Evolutionary conservation across 805 yeast genomes (phyloP).

Genomic region (Metschnikowia anglica): DNA sequence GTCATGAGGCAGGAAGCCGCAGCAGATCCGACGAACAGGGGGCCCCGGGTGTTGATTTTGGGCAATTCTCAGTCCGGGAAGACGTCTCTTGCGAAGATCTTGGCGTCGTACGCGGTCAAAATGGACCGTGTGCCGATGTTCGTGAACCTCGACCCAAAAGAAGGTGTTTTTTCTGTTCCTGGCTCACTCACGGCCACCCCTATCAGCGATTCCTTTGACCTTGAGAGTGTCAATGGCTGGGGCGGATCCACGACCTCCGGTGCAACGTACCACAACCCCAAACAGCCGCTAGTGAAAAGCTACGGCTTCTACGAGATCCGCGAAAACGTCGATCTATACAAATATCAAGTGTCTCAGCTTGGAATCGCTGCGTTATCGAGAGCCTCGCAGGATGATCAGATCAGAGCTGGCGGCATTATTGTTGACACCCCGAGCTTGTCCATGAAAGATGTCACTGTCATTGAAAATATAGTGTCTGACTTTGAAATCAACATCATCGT

Average conservation of each 20-base stretch:
- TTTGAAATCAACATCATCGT: constrained; percentile 61
- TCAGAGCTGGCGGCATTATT: constrained; percentile 54
- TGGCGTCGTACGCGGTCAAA: constrained; percentile 75
- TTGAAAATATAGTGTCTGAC: constrained; percentile 57
- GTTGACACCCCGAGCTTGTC: constrained; percentile 73
- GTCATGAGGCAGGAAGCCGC: constrained; percentile 39
- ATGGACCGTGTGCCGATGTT: constrained; percentile 64
- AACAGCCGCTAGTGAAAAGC: constrained; percentile 82
- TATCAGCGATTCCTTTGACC: constrained; percentile 74
- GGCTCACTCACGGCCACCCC: constrained; percentile 86
- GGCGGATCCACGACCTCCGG: constrained; percentile 72
- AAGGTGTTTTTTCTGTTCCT: constrained; percentile 71
- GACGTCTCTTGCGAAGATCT: constrained; percentile 65
- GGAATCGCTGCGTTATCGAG: constrained; percentile 51
- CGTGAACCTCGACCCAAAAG: constrained; percentile 76
- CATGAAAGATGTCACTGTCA: constrained; percentile 48
- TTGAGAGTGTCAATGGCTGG: constrained; percentile 70
- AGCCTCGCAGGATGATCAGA: constrained; percentile 47
- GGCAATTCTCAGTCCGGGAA: constrained; percentile 81
- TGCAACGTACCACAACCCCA: constrained; percentile 73
- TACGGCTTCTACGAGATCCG: constrained; percentile 65
- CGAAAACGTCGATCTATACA: constrained; percentile 59
- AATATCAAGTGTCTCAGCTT: constrained; percentile 47
- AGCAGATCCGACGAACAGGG: constrained; percentile 35
- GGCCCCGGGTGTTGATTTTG: constrained; percentile 64